A percentile compares a stretch with the other conserved stretches of the same genome.
These are phyloP conservation scores for Coprinopsis marcescibilis DNA, from an alignment of 768 basidiomycete species.

Conservation along the genomic window DNA sequence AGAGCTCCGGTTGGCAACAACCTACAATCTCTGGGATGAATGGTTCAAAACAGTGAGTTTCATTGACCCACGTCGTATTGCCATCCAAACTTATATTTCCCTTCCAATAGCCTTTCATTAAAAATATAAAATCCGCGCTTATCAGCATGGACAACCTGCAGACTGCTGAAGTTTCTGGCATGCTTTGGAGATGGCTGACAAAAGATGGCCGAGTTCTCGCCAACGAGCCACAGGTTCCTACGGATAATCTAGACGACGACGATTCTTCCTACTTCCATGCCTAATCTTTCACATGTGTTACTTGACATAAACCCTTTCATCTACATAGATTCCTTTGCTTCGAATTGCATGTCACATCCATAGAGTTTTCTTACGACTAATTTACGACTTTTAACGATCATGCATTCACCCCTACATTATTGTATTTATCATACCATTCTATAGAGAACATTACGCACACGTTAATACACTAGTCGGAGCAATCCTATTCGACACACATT, in stretches of 20 bases:
- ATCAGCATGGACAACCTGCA: slow-evolving; percentile 54
- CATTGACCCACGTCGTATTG: background rate
- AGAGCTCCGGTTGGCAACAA: slow-evolving; percentile 64
- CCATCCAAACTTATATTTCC: slow-evolving; percentile 11
- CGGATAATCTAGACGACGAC: background rate
- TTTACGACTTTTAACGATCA: too few relatives aligned
- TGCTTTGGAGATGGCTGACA: slow-evolving; percentile 54
- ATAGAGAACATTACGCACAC: slow-evolving; percentile 1
- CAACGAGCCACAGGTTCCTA: slow-evolving; percentile 7
- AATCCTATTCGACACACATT: background rate
- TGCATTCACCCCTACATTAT: background rate
- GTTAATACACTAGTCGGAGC: too few relatives aligned
- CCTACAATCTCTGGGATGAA: slow-evolving; percentile 40
- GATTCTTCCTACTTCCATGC: slow-evolving; percentile 4
- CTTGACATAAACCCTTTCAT: background rate
- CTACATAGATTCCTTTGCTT: background rate
- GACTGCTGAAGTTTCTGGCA: slow-evolving; percentile 69
- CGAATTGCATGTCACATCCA: background rate
- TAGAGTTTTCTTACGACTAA: slow-evolving; percentile 2
- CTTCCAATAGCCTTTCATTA: slow-evolving; percentile 19
- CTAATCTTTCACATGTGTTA: background rate
- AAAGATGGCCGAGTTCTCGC: slow-evolving; percentile 11
- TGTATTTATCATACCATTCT: background rate
- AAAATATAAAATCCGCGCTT: slow-evolving; percentile 39
- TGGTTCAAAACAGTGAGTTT: slow-evolving; percentile 43